phyloP scores from a whole-genome alignment of 306 rosid genomes.

The Dryas drummondii region DNA sequence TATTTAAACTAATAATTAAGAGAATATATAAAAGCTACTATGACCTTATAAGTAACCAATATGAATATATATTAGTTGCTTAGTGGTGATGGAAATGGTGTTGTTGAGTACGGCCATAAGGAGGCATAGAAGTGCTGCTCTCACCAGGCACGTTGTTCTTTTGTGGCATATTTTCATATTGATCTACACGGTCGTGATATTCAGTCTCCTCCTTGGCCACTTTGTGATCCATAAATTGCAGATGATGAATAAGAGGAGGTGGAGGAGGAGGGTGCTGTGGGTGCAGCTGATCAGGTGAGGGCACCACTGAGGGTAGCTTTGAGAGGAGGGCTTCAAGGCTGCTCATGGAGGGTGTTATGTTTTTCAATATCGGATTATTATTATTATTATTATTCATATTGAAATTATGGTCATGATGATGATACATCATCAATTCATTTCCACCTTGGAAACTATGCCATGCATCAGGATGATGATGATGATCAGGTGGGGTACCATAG shows the following conservation, averaged over 20 bases:
- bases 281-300: constrained; percentile 18
- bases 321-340: constrained; percentile 59
- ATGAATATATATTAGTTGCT: no score
- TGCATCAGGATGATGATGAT: constrained; percentile 4
- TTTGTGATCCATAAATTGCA: constrained; percentile 46
- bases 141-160: constrained; percentile 45
- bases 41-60: no score
- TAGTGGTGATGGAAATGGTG: constrained; percentile 46
- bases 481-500: constrained; percentile 13
- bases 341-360: constrained; percentile 50
- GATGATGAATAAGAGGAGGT: background rate
- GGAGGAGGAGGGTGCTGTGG: background rate
- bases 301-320: constrained; percentile 49
- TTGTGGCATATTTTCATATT: background rate
- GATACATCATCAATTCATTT: constrained; percentile 44
- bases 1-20: no score
- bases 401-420: constrained; percentile 31
- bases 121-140: constrained; percentile 54
- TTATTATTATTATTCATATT: constrained; percentile 8
- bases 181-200: constrained; percentile 9
- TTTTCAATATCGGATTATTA: constrained; percentile 16
- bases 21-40: no score
- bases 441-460: constrained; percentile 59
- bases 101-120: constrained; percentile 15
- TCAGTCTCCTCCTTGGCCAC: constrained; percentile 62